Percentiles rank a stretch among this genome's conserved stretches.
Conservation (phyloP, 352 stramenopile genomes). For the Lagenidium sp. region DNA sequence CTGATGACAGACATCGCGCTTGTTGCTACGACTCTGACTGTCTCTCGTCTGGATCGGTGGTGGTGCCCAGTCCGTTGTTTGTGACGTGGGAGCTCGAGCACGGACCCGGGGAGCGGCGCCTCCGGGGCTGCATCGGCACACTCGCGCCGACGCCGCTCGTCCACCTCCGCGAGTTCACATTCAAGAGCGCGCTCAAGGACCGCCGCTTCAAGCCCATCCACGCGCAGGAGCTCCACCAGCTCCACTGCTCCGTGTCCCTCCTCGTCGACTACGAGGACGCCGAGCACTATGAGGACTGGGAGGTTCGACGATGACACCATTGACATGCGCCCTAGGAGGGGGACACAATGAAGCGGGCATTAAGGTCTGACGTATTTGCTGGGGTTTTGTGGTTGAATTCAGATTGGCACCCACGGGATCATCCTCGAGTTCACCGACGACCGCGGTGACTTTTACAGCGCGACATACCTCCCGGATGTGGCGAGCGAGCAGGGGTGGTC, state of each 20-base stretch:
- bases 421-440: slow-evolving; percentile 71
- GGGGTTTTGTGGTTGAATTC: no score
- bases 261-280: slow-evolving; percentile 74
- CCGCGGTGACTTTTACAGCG: slow-evolving; percentile 40
- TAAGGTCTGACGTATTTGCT: no score
- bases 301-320: slow-evolving; percentile 43
- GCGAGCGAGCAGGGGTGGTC: slow-evolving; percentile 66
- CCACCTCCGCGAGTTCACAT: slow-evolving; percentile 73
- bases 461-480: slow-evolving; percentile 73
- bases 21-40: no score
- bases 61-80: slow-evolving; percentile 73
- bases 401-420: slow-evolving; percentile 71
- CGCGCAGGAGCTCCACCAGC: slow-evolving; percentile 46
- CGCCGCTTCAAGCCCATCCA: slow-evolving; percentile 66
- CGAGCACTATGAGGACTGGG: slow-evolving; percentile 73
- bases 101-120: slow-evolving; percentile 18
- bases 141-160: slow-evolving; percentile 47
- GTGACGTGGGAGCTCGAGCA: slow-evolving; percentile 81
- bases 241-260: slow-evolving; percentile 75
- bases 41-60: no score
- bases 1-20: background rate
- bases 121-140: slow-evolving; percentile 78
- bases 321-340: no score
- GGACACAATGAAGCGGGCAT: no score
- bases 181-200: slow-evolving; percentile 76